A percentile compares a stretch with the other conserved stretches of the same genome.
phyloP scores from a whole-genome alignment of 371 early-diverging fungal genomes.

The Mortierella sp. region DNA sequence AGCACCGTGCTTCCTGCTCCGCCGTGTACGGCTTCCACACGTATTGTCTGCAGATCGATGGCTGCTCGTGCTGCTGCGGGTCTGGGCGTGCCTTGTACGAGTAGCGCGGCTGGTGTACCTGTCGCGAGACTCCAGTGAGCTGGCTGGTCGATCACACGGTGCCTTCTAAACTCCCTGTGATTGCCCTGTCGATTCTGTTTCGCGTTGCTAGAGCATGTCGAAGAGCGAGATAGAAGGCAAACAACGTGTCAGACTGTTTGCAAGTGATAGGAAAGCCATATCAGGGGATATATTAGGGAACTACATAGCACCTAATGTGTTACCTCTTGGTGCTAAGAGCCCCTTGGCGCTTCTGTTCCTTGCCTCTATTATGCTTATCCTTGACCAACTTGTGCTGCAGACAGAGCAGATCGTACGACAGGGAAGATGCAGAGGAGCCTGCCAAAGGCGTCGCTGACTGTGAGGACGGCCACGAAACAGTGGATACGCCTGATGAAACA shows the following conservation, averaged over 20 bases:
- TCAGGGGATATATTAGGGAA: background rate
- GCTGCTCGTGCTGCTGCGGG: constrained; percentile 10
- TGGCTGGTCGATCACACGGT: constrained; percentile 13
- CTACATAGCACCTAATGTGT: background rate
- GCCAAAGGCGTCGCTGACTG: too few relatives aligned
- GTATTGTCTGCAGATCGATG: constrained; percentile 9
- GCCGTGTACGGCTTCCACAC: constrained; percentile 11
- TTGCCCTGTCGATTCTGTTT: constrained; percentile 14
- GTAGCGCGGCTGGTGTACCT: constrained; percentile 14
- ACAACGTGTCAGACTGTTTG: background rate
- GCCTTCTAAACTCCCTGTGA: constrained; percentile 6
- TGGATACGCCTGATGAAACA: too few relatives aligned
- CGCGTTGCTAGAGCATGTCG: background rate
- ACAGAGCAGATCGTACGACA: constrained; percentile 5
- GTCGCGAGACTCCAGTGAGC: constrained; percentile 14
- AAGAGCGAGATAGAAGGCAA: background rate
- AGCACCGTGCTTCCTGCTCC: constrained; percentile 6
- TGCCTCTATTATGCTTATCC: background rate
- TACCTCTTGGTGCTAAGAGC: constrained; percentile 7
- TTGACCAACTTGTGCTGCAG: constrained; percentile 10
- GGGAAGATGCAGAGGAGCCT: too few relatives aligned
- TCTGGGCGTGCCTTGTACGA: constrained; percentile 3
- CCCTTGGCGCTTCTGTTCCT: background rate
- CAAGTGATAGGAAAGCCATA: constrained; percentile 4
- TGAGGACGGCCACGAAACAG: too few relatives aligned